Conservation (phyloP, 2,329 filamentous ascomycete species). For the Cytospora mali region DNA sequence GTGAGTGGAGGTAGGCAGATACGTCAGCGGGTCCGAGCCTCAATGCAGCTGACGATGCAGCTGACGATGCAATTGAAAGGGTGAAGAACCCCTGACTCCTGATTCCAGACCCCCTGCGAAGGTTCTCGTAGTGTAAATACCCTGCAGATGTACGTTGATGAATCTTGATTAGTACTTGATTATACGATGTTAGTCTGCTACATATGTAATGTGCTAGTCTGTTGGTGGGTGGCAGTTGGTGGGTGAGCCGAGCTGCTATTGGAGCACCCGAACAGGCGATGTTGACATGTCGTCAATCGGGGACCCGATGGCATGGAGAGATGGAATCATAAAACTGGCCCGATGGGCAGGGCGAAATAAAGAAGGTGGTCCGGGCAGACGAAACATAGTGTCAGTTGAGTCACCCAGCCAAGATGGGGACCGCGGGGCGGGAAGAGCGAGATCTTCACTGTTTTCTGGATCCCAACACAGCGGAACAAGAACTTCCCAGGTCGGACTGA, state of each 20-base stretch:
- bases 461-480: conserved; percentile 15
- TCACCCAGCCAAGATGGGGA: background rate
- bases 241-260: background rate
- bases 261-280: background rate
- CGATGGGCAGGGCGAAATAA: background rate
- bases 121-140: background rate
- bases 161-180: too few relatives aligned
- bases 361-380: background rate
- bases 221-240: background rate
- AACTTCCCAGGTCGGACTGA: conserved; percentile 15
- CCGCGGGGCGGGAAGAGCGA: background rate
- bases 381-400: background rate
- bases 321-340: background rate
- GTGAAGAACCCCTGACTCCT: too few relatives aligned
- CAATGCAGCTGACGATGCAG: background rate
- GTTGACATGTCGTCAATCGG: background rate
- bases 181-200: too few relatives aligned
- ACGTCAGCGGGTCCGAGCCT: background rate
- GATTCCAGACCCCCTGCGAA: too few relatives aligned
- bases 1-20: background rate
- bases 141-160: background rate
- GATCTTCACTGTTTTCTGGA: conserved; percentile 13
- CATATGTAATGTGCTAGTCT: background rate
- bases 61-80: background rate
- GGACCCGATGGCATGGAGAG: background rate